These are phyloP conservation scores for Fusarium nygamai DNA, from an alignment of 2,329 filamentous ascomycete genomes.

Conservation along the genomic window DNA sequence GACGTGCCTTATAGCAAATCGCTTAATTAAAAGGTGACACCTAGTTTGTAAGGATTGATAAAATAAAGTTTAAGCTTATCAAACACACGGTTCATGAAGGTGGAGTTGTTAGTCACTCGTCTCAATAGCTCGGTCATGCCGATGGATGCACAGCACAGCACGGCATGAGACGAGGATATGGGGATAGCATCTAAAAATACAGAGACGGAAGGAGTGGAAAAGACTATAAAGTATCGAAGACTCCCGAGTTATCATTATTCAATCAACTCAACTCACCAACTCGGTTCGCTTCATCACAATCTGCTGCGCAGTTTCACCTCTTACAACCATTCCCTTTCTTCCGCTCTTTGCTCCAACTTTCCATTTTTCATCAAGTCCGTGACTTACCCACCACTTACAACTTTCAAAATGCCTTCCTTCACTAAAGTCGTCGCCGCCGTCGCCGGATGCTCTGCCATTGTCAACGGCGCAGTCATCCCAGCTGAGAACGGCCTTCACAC, in stretches of 20 bases:
- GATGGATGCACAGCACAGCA: not conserved
- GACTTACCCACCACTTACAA: not conserved
- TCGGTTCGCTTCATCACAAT: not conserved
- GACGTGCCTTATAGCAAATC: not conserved
- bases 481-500: not conserved
- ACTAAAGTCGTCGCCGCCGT: not conserved
- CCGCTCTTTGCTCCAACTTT: not conserved
- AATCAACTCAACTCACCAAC: conserved; percentile 2
- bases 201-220: not conserved
- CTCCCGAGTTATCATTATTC: fast-evolving
- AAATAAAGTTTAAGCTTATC: conserved; percentile 2
- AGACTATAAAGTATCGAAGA: not conserved
- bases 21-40: not conserved
- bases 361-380: not conserved
- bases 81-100: not conserved
- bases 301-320: not conserved
- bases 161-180: not conserved
- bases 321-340: not conserved
- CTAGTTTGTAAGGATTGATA: not conserved
- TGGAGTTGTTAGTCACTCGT: not conserved
- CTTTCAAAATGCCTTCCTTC: not conserved
- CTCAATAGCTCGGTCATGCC: not conserved
- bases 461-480: not conserved
- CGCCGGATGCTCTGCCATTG: not conserved
- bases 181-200: fast-evolving